A percentile compares a stretch with the other conserved stretches of the same genome.
Conservation (phyloP, 176 grass and related monocot species). For the Eremochloa ophiuroides region DNA sequence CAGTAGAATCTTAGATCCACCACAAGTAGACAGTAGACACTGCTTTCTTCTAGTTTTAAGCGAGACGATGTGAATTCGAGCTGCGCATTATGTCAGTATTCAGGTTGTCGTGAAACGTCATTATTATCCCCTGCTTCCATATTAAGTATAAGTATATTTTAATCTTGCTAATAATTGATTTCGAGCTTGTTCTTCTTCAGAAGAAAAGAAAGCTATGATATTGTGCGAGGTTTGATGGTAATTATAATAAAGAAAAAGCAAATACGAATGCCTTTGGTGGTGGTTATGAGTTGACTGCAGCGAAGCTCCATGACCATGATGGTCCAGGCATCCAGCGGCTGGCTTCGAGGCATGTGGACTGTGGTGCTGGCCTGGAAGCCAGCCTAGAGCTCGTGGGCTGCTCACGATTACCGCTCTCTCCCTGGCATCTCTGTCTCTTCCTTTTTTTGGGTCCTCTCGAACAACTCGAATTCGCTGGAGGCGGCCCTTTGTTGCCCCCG, state of each 20-base stretch:
- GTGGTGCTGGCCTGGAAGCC: conserved; percentile 38
- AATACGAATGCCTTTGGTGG: neutral
- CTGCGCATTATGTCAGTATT: neutral
- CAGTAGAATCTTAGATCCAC: neutral
- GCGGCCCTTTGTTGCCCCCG: neutral
- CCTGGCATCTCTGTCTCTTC: neutral
- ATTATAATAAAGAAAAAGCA: too few relatives aligned
- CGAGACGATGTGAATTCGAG: neutral
- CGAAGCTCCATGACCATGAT: neutral
- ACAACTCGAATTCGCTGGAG: neutral
- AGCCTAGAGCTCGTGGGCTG: conserved; percentile 31
- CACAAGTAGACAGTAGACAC: neutral
- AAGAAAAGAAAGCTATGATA: too few relatives aligned
- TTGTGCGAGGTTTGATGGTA: neutral
- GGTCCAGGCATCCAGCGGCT: conserved; percentile 9
- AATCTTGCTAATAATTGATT: neutral
- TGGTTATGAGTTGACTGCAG: conserved; percentile 41
- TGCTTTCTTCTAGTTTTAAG: neutral
- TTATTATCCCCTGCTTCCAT: neutral
- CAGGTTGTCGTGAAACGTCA: neutral
- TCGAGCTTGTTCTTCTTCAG: too few relatives aligned
- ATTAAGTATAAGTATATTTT: neutral
- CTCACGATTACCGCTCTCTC: neutral
- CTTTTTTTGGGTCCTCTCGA: neutral
- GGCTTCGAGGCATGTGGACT: conserved; percentile 18